phyloP scores from a whole-genome alignment of 1,284 basidiomycete species.

The Peniophora sp. region DNA sequence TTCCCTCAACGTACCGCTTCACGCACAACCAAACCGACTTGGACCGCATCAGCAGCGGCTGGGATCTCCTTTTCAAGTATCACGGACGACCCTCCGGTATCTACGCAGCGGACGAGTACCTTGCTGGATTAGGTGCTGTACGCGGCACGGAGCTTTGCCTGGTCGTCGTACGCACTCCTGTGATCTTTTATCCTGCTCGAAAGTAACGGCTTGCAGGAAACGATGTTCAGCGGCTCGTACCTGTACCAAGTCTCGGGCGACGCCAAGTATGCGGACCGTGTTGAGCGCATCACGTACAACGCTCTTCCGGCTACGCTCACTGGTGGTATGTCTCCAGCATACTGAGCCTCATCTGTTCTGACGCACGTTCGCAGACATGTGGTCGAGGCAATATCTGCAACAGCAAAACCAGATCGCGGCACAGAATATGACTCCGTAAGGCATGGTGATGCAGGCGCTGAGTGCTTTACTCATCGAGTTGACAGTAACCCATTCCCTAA shows the following conservation, averaged over 20 bases:
- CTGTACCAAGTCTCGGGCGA: conserved; percentile 52
- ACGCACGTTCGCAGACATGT: conserved; percentile 37
- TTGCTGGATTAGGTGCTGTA: conserved; percentile 45
- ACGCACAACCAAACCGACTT: conserved; percentile 51
- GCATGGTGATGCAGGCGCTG: not conserved
- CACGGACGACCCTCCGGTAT: conserved; percentile 55
- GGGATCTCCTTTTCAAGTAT: conserved; percentile 53
- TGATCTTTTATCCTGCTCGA: not conserved
- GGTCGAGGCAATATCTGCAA: conserved; percentile 53
- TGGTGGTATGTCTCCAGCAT: conserved; percentile 25
- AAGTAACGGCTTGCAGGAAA: conserved; percentile 34
- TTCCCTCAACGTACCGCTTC: conserved; percentile 47
- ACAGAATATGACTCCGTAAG: conserved; percentile 49
- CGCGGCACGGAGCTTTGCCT: conserved; percentile 51
- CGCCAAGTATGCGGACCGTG: conserved; percentile 45
- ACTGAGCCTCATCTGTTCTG: not conserved
- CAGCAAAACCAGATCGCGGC: conserved; percentile 54
- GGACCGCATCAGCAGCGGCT: conserved; percentile 42
- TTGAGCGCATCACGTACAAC: conserved; percentile 54
- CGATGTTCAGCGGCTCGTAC: conserved; percentile 54
- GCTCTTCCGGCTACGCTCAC: conserved; percentile 48
- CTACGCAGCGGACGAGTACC: conserved; percentile 51
- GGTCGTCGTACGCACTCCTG: conserved; percentile 37
- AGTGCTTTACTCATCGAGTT: conserved; percentile 1
- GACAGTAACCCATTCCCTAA: conserved; percentile 44